These are phyloP conservation scores for Xerocomellus chrysenteron DNA, from an alignment of 768 basidiomycete species.

Conservation along the genomic window DNA sequence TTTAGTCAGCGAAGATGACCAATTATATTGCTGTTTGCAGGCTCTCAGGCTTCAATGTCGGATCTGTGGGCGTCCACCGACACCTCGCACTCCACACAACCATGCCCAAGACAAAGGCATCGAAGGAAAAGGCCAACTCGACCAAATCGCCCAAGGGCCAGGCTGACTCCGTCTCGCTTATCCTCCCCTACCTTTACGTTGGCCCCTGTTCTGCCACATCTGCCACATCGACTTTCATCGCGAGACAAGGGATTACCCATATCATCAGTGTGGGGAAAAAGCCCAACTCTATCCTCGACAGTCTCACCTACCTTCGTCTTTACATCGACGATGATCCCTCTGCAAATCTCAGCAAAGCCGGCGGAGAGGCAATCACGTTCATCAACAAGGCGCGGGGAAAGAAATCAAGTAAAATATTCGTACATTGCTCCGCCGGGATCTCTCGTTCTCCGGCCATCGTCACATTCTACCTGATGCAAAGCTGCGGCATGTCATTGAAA, in stretches of 20 bases:
- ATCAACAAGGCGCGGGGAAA: background rate
- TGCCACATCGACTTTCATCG: background rate
- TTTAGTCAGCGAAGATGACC: no score
- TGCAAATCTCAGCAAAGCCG: slow-evolving; percentile 3
- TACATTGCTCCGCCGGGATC: slow-evolving; percentile 12
- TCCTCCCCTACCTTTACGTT: slow-evolving; percentile 11
- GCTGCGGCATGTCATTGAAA: slow-evolving; percentile 2
- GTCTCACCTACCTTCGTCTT: slow-evolving; percentile 7
- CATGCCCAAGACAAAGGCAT: background rate
- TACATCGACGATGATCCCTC: slow-evolving; percentile 6
- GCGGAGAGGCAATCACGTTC: background rate
- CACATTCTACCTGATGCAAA: slow-evolving; percentile 2
- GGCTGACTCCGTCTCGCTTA: background rate
- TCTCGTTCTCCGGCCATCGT: slow-evolving; percentile 9
- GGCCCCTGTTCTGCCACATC: slow-evolving; percentile 12
- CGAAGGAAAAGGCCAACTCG: background rate
- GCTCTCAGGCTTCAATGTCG: background rate
- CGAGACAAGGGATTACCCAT: slow-evolving; percentile 8
- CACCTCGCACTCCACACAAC: background rate
- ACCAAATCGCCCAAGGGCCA: background rate
- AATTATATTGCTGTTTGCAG: background rate
- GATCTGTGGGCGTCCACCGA: background rate
- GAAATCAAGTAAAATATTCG: background rate
- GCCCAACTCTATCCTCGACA: background rate
- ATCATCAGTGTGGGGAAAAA: slow-evolving; percentile 11